phyloP scores from a whole-genome alignment of 2,329 filamentous ascomycete species.

The Phaeosphaeriaceae sp. region DNA sequence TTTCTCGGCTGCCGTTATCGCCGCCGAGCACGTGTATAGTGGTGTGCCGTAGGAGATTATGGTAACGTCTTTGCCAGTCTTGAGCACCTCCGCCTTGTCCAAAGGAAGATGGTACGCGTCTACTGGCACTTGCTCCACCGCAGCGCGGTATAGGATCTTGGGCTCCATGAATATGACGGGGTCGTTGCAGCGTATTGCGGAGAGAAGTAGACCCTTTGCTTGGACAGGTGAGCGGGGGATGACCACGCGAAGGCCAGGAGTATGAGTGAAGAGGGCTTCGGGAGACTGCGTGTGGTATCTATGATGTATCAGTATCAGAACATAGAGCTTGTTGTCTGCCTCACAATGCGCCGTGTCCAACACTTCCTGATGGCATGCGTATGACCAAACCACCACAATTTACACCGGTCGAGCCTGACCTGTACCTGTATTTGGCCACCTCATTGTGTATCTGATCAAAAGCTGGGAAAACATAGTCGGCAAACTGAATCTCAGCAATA shows the following conservation, averaged over 20 bases:
- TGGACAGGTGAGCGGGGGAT: constrained; percentile 86
- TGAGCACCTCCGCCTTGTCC: constrained; percentile 83
- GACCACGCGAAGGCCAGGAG: constrained; percentile 84
- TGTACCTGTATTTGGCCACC: constrained; percentile 85
- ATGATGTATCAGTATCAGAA: constrained; percentile 6
- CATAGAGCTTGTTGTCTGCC: constrained; percentile 13
- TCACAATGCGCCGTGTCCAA: constrained; percentile 83
- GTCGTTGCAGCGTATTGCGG: constrained; percentile 78
- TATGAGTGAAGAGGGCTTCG: constrained; percentile 85
- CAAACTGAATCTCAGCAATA: constrained; percentile 94
- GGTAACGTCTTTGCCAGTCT: constrained; percentile 80
- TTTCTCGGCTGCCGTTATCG: constrained; percentile 78
- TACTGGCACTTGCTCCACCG: constrained; percentile 87
- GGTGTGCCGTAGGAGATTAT: constrained; percentile 90
- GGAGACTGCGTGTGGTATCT: constrained; percentile 88
- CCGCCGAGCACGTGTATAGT: constrained; percentile 80
- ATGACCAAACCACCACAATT: constrained; percentile 80
- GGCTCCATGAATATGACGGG: constrained; percentile 94
- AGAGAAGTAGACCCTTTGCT: constrained; percentile 84
- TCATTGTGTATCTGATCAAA: constrained; percentile 96
- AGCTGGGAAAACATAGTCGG: constrained; percentile 90
- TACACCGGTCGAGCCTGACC: constrained; percentile 64
- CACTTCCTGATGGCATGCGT: constrained; percentile 87
- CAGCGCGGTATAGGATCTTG: constrained; percentile 89
- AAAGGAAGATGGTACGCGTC: constrained; percentile 83